Evolutionary conservation across 2,329 filamentous ascomycete species (phyloP).

Genomic region (Epicoccum nigrum): DNA sequence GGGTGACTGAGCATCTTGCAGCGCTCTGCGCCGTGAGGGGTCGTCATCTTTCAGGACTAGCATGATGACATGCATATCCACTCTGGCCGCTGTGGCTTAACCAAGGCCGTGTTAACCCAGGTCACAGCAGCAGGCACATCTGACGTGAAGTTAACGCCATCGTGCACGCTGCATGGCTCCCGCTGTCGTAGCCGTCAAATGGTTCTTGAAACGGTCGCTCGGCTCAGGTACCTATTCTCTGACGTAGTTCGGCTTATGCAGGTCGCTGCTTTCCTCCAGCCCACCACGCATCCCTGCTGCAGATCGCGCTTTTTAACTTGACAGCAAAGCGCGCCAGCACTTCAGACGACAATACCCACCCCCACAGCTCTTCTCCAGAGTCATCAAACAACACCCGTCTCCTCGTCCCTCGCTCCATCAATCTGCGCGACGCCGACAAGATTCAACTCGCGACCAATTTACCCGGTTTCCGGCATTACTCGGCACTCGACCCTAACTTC

Average conservation of each 20-base stretch:
- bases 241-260: slow-evolving; percentile 10
- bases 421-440: background rate
- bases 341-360: slow-evolving; percentile 9
- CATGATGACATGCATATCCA: slow-evolving; percentile 27
- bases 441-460: slow-evolving; percentile 5
- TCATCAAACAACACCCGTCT: background rate
- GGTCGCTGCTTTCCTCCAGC: slow-evolving; percentile 8
- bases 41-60: slow-evolving; percentile 8
- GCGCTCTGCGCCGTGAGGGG: slow-evolving; percentile 12
- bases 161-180: slow-evolving; percentile 7
- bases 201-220: slow-evolving; percentile 8
- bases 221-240: slow-evolving; percentile 14
- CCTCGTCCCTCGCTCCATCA: slow-evolving; percentile 7
- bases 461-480: background rate
- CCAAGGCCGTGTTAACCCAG: slow-evolving; percentile 5
- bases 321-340: slow-evolving; percentile 5
- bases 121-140: slow-evolving; percentile 5
- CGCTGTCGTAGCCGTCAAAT: slow-evolving; percentile 15
- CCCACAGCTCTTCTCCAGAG: slow-evolving; percentile 9
- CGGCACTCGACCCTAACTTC: slow-evolving; percentile 6
- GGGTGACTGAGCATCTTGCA: slow-evolving; percentile 5
- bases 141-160: background rate
- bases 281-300: slow-evolving; percentile 12
- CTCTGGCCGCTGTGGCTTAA: slow-evolving; percentile 16
- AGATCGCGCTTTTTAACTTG: slow-evolving; percentile 12